Base-by-base conservation (phyloP, 805 yeast genomes). In the Saturnispora ahearnii region DNA sequence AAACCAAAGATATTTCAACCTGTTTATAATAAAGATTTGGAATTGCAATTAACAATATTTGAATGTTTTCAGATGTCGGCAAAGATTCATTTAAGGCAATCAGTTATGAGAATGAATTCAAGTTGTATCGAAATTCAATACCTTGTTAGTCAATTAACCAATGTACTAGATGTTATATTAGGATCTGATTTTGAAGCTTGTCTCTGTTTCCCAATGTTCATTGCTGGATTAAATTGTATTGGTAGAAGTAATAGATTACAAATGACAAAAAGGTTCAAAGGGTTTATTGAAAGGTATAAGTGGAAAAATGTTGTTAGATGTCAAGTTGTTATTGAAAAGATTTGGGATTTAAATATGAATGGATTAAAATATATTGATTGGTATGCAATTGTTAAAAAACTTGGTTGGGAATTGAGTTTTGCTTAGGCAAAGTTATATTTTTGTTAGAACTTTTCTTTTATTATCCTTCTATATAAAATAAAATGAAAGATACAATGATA, bases 381-480 rank as follows among this genome's bases (percentile, higher is more conserved):
- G 93, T 78, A 78, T 59, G 76, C 72, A 32, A 73, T 84, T 42
- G 79, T 86, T 37, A 77, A 78, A 52, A 73, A 73, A 11, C 65
- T 83, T 45, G 87, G 85, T 2, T 85, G 93, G 91, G 87, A 85
- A 60, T 68, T 87, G 44, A 82, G 84, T 63, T 86, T 85, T 70
- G 93, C 90, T 12, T 79, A 45, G 46, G 5, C 28, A 21, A 11
- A 15, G 15, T 5, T 18, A 36, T 5, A 15, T 5, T 8, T n/a
- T 9, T 18, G 6, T 36, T 36, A 4, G 15, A 18, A 9, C 12
- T 6, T 36, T 8, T 18, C 11, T 4, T 18, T 36, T 36, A 12
- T 18, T 3, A 18, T 36, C n/a, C 15, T 13, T 33, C 6, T 33
- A 33, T 33, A n/a, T 33, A 33, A 33, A 7, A 13, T n/a, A 38